Percentiles rank a stretch among this genome's conserved stretches.
Evolutionary conservation across 495 filamentous ascomycete species (phyloP).

Genomic region (Haplographium delicatum): DNA sequence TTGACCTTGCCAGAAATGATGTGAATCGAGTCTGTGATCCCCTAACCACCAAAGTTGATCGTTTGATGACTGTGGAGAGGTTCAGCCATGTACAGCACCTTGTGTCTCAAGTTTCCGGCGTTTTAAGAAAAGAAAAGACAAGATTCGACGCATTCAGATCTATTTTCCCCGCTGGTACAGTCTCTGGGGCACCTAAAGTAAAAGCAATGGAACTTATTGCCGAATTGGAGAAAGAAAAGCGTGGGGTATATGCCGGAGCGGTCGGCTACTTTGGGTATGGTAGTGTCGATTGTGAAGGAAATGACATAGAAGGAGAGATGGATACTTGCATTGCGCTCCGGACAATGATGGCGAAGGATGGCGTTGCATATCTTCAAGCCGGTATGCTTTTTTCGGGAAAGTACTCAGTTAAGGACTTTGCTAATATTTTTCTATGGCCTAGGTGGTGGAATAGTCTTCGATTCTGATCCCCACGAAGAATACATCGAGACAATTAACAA

Average conservation of each 20-base stretch:
- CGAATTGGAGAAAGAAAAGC: slow-evolving; percentile 87
- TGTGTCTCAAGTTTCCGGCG: slow-evolving; percentile 88
- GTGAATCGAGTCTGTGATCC: slow-evolving; percentile 96
- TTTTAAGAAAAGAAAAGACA: slow-evolving; percentile 74
- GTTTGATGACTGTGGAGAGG: slow-evolving; percentile 90
- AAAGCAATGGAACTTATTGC: slow-evolving; percentile 95
- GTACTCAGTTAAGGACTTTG: background rate
- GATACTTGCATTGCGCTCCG: slow-evolving; percentile 97
- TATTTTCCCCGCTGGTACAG: slow-evolving; percentile 94
- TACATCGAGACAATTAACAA: slow-evolving; percentile 98
- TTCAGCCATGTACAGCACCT: slow-evolving; percentile 98
- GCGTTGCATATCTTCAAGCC: slow-evolving; percentile 86
- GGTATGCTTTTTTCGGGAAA: slow-evolving; percentile 35
- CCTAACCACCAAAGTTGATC: slow-evolving; percentile 77
- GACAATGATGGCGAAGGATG: slow-evolving; percentile 93
- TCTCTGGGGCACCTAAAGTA: slow-evolving; percentile 92
- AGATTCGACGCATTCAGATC: slow-evolving; percentile 93
- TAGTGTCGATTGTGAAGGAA: slow-evolving; percentile 39
- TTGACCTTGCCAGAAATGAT: slow-evolving; percentile 96
- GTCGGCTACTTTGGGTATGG: slow-evolving; percentile 87
- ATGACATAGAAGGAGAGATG: slow-evolving; percentile 73
- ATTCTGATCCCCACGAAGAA: slow-evolving; percentile 90
- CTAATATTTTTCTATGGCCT: no score
- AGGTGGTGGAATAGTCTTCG: slow-evolving; percentile 97
- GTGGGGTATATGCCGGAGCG: slow-evolving; percentile 94